phyloP scores from a whole-genome alignment of 306 rosid genomes.

The Ziziphus jujuba region DNA sequence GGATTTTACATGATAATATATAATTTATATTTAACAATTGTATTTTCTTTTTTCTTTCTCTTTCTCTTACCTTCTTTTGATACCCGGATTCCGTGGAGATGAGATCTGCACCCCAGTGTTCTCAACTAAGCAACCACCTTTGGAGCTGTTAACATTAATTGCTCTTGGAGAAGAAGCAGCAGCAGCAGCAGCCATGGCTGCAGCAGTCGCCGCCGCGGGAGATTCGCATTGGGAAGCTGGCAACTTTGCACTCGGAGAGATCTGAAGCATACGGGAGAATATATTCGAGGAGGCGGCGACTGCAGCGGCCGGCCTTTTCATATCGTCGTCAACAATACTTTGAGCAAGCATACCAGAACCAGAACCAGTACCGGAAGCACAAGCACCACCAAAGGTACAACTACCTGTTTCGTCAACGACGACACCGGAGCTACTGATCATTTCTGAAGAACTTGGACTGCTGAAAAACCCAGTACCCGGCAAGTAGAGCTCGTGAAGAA shows the following conservation, averaged over 20 bases:
- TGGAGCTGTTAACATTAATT: conserved; percentile 42
- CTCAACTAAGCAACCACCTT: conserved; percentile 41
- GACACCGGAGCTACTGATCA: conserved; percentile 11
- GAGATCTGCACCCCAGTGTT: conserved; percentile 77
- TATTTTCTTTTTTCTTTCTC: not conserved
- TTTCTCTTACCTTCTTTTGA: conserved; percentile 66
- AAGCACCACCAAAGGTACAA: not conserved
- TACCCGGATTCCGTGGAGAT: conserved; percentile 74
- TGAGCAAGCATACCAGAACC: not conserved
- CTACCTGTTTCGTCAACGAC: conserved; percentile 1
- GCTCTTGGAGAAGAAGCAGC: conserved; percentile 38
- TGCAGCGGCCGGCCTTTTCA: not conserved
- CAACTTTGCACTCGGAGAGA: conserved; percentile 62
- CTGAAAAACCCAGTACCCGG: conserved; percentile 27
- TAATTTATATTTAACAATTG: not conserved
- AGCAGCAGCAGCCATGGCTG: not conserved
- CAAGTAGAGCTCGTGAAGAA: conserved; percentile 44
- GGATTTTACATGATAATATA: too few species aligned
- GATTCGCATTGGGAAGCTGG: conserved; percentile 35
- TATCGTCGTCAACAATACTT: not conserved
- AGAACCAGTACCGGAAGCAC: not conserved
- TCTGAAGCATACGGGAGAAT: conserved; percentile 87
- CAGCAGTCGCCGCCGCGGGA: conserved; percentile 3
- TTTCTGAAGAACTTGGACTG: conserved; percentile 24
- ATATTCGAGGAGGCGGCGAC: conserved; percentile 34